phyloP scores from a whole-genome alignment of 2,329 filamentous ascomycete species.

The Chalara sp. region DNA sequence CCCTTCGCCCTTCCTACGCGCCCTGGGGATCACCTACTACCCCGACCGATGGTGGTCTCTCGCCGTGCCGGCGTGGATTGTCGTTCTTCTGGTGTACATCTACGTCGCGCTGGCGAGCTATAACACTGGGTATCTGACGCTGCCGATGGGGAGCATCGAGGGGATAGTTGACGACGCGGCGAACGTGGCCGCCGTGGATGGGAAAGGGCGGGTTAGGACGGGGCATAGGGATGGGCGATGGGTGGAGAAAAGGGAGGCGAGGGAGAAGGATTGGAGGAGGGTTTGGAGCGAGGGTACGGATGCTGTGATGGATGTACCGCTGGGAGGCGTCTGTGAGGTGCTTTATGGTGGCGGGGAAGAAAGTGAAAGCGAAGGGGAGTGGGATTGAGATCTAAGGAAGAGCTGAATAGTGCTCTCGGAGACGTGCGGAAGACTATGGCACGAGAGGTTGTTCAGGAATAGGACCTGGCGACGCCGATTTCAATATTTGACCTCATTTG shows the following conservation, averaged over 20 bases:
- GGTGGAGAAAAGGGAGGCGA: conserved; percentile 16
- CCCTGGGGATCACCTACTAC: conserved; percentile 92
- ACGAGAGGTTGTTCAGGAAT: no score
- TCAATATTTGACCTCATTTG: no score
- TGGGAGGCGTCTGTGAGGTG: conserved; percentile 92
- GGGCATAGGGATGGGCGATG: conserved; percentile 26
- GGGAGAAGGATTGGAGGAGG: conserved; percentile 60
- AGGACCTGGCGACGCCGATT: no score
- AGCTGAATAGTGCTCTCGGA: no score
- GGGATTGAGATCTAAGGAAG: no score
- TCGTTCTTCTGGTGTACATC: conserved; percentile 84
- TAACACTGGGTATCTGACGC: conserved; percentile 82
- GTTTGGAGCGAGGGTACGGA: conserved; percentile 93
- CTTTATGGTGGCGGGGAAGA: conserved; percentile 58
- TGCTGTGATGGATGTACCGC: conserved; percentile 92
- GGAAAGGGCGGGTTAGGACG: conserved; percentile 48
- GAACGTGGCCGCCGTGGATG: conserved; percentile 76
- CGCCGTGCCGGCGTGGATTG: conserved; percentile 83
- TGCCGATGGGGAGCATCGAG: conserved; percentile 73
- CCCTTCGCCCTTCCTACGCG: conserved; percentile 84
- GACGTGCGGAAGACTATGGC: no score
- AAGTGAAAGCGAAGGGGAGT: no score
- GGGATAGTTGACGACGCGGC: conserved; percentile 88
- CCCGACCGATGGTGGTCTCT: conserved; percentile 97
- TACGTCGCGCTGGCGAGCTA: conserved; percentile 89